Conservation (phyloP, 345 rosid species). For the Eucalyptus cloeziana region DNA sequence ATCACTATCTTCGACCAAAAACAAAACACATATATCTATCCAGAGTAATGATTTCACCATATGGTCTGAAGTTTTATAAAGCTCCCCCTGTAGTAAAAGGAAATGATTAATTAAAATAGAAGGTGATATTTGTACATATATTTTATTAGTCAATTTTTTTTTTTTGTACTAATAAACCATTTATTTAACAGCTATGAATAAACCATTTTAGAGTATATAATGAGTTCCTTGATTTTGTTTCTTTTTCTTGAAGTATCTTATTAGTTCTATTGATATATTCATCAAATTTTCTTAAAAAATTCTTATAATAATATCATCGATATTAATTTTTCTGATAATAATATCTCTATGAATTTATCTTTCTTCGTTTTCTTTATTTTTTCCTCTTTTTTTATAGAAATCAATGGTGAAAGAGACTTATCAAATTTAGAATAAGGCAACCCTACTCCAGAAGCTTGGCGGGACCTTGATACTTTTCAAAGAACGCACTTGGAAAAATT, state of each 20-base stretch:
- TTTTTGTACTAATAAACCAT: too few species aligned
- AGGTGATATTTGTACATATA: too few species aligned
- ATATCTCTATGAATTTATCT: not conserved
- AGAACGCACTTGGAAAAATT: not conserved
- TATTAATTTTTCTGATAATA: not conserved
- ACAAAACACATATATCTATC: too few species aligned
- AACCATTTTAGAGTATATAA: too few species aligned
- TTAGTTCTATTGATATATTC: not conserved
- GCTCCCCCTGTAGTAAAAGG: too few species aligned
- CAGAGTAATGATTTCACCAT: too few species aligned
- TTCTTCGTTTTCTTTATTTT: not conserved
- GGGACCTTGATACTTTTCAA: not conserved
- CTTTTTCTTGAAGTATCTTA: not conserved
- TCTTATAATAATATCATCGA: not conserved
- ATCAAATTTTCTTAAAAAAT: not conserved
- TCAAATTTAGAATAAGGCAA: not conserved
- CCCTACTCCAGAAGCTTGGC: not conserved
- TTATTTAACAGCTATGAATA: too few species aligned
- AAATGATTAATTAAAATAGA: too few species aligned
- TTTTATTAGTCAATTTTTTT: too few species aligned
- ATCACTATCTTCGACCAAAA: too few species aligned
- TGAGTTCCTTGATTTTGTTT: not conserved
- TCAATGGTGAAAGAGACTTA: not conserved
- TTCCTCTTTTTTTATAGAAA: not conserved
- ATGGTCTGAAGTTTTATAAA: too few species aligned